Base-by-base conservation (phyloP, 1,139 yeast genomes). In the Geotrichum restrictum region DNA sequence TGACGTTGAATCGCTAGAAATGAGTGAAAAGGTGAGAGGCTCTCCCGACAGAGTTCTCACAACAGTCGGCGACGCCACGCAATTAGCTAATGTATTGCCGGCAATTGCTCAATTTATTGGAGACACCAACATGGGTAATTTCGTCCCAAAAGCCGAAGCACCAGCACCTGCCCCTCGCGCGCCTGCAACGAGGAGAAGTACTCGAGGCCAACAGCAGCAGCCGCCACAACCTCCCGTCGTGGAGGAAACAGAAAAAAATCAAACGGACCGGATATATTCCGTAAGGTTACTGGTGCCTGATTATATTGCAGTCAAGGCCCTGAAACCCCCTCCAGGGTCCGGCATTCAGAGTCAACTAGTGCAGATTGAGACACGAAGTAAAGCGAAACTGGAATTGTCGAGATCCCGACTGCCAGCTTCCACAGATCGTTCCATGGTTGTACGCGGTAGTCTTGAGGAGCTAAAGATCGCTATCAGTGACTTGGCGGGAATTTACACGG, bases 211-310 rank as follows among this genome's bases (percentile, higher is more conserved):
- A 19, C 22, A 22, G 7, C 40, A 31, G 2, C 22, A 39, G 8
- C 27, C 50, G 13, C 22, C 33, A 6, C 22, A 38, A 5, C 33
- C 34, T 21, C 31, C 49, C 5, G 43, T 33, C 10, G 44, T 59
- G 45, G 61, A 62, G 2, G 59, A 63, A 21, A 64, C 60, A 36
- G 66, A 61, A 41, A 63, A 61, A 39, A 59, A 58, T 48, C 55
- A 61, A 16, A 65, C 59, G 31, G 57, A 59, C 32, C 64, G 63
- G 49, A 19, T 10, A 16, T 32, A 42, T 24, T 37, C 51, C 11
- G 31, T 47, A 7, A 39, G 54, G 32, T 5, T 44, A 16, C n/a
- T 51, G 24, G 42, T 51, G 2, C 49, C 54, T 5, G 54, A 51
- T 13, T 36, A 40, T 7, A 29, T 51, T 4, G 54, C 38, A 16